Conservation (phyloP, 108 stramenopile genomes). For the Skeletonema marinoi region DNA sequence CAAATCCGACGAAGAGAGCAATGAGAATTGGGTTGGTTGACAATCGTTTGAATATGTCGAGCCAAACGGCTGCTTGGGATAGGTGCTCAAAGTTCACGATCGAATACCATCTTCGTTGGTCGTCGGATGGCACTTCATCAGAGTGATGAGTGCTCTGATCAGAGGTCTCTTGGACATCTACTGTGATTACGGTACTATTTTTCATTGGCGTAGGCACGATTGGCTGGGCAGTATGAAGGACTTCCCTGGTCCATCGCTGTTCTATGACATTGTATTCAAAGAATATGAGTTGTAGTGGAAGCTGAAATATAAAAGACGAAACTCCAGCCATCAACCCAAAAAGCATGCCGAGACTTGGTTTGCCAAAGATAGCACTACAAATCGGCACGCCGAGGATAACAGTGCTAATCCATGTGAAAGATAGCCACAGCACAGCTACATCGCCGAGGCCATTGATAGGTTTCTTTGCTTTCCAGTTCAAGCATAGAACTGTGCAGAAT, state of each 20-base stretch:
- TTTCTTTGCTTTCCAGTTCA: background rate
- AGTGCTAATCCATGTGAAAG: slow-evolving; percentile 50
- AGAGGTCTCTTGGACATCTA: background rate
- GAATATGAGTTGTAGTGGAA: slow-evolving; percentile 49
- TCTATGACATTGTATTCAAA: slow-evolving; percentile 43
- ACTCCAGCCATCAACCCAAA: slow-evolving; percentile 50
- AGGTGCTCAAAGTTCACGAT: background rate
- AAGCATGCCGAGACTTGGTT: slow-evolving; percentile 17
- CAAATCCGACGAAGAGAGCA: slow-evolving; percentile 41
- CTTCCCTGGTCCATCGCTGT: background rate
- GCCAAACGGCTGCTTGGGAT: slow-evolving; percentile 20
- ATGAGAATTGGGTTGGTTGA: slow-evolving; percentile 40
- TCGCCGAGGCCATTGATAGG: slow-evolving; percentile 16
- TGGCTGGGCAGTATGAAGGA: background rate
- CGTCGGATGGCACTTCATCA: background rate
- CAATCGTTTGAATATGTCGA: slow-evolving; percentile 22
- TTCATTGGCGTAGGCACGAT: background rate
- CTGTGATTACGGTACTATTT: slow-evolving; percentile 4
- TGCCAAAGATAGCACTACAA: slow-evolving; percentile 32
- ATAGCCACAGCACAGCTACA: slow-evolving; percentile 44
- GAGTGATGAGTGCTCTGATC: slow-evolving; percentile 1
- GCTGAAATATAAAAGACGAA: slow-evolving; percentile 51
- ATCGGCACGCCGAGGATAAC: slow-evolving; percentile 50
- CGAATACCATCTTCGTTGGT: slow-evolving; percentile 1
- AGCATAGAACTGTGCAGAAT: slow-evolving; percentile 4